phyloP scores from a whole-genome alignment of 2,329 filamentous ascomycete genomes.

The Pestalotiopsis fici region DNA sequence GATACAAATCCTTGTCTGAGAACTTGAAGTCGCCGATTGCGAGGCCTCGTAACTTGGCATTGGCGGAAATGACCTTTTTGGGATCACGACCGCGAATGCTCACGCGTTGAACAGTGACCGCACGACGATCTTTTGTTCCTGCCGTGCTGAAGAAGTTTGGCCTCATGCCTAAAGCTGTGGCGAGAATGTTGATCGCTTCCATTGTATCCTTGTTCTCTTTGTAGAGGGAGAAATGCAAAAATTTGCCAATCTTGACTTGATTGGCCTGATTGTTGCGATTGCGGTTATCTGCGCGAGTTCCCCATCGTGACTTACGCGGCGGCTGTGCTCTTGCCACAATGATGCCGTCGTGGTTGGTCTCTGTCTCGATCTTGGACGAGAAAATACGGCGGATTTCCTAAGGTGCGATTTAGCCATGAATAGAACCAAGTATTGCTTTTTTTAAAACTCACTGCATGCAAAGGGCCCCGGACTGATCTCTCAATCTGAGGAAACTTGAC shows the following conservation, averaged over 20 bases:
- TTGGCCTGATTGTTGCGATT: constrained; percentile 21
- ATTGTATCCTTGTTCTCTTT: constrained; percentile 98
- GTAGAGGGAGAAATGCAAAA: constrained; percentile 88
- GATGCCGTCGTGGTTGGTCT: constrained; percentile 58
- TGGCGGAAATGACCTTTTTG: constrained; percentile 66
- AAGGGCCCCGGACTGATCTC: constrained; percentile 26
- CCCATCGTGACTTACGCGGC: constrained; percentile 24
- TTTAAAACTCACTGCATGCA: constrained; percentile 44
- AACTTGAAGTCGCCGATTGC: constrained; percentile 82
- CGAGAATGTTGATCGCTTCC: constrained; percentile 80
- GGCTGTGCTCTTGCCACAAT: constrained; percentile 57
- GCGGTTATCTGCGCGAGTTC: constrained; percentile 18
- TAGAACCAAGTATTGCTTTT: not conserved
- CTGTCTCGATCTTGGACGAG: constrained; percentile 73
- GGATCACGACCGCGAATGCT: constrained; percentile 58
- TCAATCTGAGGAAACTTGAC: constrained; percentile 29
- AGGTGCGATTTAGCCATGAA: constrained; percentile 15
- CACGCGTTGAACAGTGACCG: constrained; percentile 81
- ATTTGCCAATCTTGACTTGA: constrained; percentile 60
- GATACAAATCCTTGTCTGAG: constrained; percentile 67
- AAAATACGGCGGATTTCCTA: constrained; percentile 77
- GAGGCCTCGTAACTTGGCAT: constrained; percentile 60
- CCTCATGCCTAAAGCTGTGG: constrained; percentile 73
- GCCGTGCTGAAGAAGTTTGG: constrained; percentile 73
- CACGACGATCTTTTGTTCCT: constrained; percentile 88